Evolutionary conservation across 1,284 basidiomycete genomes (phyloP).

Genomic region (Volvariella volvacea): DNA sequence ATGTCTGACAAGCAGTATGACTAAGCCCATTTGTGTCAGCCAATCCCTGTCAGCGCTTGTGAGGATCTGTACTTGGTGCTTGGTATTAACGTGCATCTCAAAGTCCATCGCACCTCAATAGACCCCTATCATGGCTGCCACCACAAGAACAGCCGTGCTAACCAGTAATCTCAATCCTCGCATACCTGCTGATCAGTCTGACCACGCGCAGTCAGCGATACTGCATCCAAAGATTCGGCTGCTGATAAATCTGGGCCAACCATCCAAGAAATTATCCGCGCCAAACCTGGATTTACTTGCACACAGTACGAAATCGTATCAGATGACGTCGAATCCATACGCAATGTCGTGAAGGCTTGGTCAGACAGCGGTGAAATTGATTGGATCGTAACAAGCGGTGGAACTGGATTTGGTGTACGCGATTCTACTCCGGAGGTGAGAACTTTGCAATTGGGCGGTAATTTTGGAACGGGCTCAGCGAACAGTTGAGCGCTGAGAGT

Average conservation of each 20-base stretch:
- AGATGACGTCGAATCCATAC: constrained; percentile 55
- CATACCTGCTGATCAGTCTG: too few relatives aligned
- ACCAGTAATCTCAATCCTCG: too few relatives aligned
- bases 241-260: constrained; percentile 62
- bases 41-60: too few relatives aligned
- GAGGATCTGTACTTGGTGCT: too few relatives aligned
- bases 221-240: constrained; percentile 43
- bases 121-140: too few relatives aligned
- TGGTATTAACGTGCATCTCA: too few relatives aligned
- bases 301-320: constrained; percentile 41
- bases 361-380: constrained; percentile 41
- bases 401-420: constrained; percentile 77
- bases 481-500: too few relatives aligned
- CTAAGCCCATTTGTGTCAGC: too few relatives aligned
- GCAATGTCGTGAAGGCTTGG: constrained; percentile 39
- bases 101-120: too few relatives aligned
- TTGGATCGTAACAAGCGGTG: constrained; percentile 78
- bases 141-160: too few relatives aligned
- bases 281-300: constrained; percentile 32
- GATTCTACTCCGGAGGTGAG: constrained; percentile 79
- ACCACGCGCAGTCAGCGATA: constrained; percentile 77
- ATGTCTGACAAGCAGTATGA: too few relatives aligned
- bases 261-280: constrained; percentile 43
- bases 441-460: background rate
- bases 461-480: background rate